These are phyloP conservation scores for Lodderomyces orthopsilosis DNA, from an alignment of 1,139 yeast species.

Conservation along the genomic window DNA sequence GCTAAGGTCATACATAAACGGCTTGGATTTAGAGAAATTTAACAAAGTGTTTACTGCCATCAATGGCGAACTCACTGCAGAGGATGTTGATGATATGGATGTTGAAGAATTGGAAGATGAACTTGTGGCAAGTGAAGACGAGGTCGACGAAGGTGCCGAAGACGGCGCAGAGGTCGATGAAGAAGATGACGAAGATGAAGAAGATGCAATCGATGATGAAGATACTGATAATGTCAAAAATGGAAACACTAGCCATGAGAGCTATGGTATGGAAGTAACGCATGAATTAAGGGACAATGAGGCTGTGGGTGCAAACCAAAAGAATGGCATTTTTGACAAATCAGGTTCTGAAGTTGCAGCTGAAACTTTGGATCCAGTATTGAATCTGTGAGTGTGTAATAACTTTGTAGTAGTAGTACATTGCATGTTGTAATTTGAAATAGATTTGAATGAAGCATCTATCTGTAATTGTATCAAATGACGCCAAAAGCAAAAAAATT, in stretches of 20 bases:
- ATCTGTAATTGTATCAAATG: background rate
- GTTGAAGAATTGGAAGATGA: conserved; percentile 15
- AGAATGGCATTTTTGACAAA: conserved; percentile 15
- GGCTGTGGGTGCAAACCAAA: background rate
- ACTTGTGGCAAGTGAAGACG: conserved; percentile 18
- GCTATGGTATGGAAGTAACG: no score
- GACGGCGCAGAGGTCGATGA: conserved; percentile 18
- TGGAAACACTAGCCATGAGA: no score
- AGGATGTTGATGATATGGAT: conserved; percentile 15
- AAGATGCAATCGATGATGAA: conserved; percentile 10
- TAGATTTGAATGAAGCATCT: background rate
- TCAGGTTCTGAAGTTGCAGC: conserved; percentile 13
- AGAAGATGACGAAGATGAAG: conserved; percentile 19
- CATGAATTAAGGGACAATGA: background rate
- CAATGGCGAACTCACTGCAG: conserved; percentile 15
- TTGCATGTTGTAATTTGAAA: no score
- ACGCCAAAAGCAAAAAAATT: background rate
- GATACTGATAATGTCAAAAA: conserved; percentile 1
- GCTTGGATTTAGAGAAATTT: conserved; percentile 28
- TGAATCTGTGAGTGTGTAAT: conserved; percentile 15
- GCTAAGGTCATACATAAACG: conserved; percentile 20
- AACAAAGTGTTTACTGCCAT: conserved; percentile 9
- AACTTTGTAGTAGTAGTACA: no score
- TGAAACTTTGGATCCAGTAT: conserved; percentile 22
- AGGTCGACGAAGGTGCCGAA: conserved; percentile 15